Evolutionary conservation across 2,329 filamentous ascomycete species (phyloP).

Genomic region (Sarocladiaceae sp.): DNA sequence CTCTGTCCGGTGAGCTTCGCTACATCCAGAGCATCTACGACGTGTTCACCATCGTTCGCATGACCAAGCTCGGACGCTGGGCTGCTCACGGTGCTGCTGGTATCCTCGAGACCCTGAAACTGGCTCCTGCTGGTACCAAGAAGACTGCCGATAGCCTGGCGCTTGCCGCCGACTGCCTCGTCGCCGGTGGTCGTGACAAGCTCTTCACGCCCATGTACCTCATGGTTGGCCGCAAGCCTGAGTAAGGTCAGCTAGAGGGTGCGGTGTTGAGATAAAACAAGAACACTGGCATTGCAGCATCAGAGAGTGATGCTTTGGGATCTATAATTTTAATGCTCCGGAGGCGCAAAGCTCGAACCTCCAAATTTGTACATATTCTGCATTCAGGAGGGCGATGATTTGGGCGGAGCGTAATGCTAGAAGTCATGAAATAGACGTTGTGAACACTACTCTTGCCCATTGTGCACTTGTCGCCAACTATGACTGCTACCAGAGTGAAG

Average conservation of each 20-base stretch:
- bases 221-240: slow-evolving; percentile 86
- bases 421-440: slow-evolving; percentile 3
- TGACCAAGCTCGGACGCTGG: slow-evolving; percentile 78
- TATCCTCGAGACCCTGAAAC: slow-evolving; percentile 62
- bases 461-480: too few relatives aligned
- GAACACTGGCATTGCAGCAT: background rate
- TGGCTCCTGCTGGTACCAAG: slow-evolving; percentile 79
- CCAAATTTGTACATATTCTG: slow-evolving; percentile 1
- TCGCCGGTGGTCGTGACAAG: slow-evolving; percentile 79
- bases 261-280: background rate
- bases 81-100: slow-evolving; percentile 73
- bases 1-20: slow-evolving; percentile 75
- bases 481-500: too few relatives aligned
- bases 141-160: slow-evolving; percentile 93
- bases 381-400: background rate
- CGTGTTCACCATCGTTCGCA: slow-evolving; percentile 74
- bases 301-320: background rate
- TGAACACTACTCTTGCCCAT: too few relatives aligned
- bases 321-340: slow-evolving; percentile 8
- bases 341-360: background rate
- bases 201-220: slow-evolving; percentile 99
- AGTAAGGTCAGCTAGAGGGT: slow-evolving; percentile 10
- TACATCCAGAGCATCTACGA: slow-evolving; percentile 78
- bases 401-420: background rate
- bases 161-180: slow-evolving; percentile 73